phyloP scores from a whole-genome alignment of 768 basidiomycete genomes.

The Mycena alexandri region DNA sequence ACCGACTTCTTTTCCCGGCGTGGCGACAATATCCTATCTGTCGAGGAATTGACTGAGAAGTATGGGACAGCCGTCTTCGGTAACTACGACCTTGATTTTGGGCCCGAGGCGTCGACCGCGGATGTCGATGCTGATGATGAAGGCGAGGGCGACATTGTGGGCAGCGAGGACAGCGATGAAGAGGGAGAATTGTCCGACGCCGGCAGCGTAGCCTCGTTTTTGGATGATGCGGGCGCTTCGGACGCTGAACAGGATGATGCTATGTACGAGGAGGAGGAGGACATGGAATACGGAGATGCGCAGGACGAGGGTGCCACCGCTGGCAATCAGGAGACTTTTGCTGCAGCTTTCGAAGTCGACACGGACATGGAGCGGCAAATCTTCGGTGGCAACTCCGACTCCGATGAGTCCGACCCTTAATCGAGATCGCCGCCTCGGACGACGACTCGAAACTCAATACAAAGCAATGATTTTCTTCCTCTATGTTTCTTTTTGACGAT shows the following conservation, averaged over 20 bases:
- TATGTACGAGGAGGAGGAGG: not conserved
- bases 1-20: slow-evolving; percentile 9
- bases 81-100: slow-evolving; percentile 18
- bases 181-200: slow-evolving; percentile 7
- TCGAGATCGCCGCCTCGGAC: too few species aligned
- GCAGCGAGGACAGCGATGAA: slow-evolving; percentile 24
- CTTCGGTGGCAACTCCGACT: too few species aligned
- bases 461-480: too few species aligned
- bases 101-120: not conserved
- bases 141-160: slow-evolving; percentile 5
- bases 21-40: not conserved
- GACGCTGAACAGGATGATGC: slow-evolving; percentile 13
- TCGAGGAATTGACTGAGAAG: slow-evolving; percentile 9
- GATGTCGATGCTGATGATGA: not conserved
- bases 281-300: slow-evolving; percentile 1
- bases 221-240: slow-evolving; percentile 7
- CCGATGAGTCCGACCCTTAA: too few species aligned
- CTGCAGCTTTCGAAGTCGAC: not conserved
- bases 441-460: too few species aligned
- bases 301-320: not conserved
- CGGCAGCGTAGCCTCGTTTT: slow-evolving; percentile 9
- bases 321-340: not conserved
- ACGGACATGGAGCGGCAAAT: too few species aligned
- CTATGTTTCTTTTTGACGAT: too few species aligned
- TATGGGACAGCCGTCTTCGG: slow-evolving; percentile 12